Conservation (phyloP, 176 grass and related monocot genomes). For the Canna indica region DNA sequence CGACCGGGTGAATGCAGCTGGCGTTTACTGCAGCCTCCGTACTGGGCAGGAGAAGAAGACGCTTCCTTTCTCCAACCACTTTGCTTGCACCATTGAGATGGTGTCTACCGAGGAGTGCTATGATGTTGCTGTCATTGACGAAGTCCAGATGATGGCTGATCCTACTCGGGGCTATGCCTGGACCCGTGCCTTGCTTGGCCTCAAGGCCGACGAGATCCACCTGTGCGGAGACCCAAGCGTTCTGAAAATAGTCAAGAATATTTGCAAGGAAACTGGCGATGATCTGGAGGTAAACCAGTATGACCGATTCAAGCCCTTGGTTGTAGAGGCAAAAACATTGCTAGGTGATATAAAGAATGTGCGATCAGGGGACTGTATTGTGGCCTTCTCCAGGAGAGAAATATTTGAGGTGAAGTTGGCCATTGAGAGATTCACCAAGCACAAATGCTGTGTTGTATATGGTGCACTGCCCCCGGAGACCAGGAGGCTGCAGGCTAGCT, state of each 20-base stretch:
- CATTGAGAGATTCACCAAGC: conserved; percentile 86
- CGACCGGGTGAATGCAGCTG: conserved; percentile 68
- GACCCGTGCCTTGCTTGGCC: conserved; percentile 72
- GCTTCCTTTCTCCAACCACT: conserved; percentile 75
- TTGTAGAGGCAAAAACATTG: conserved; percentile 77
- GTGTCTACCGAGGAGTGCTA: conserved; percentile 62
- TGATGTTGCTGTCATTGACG: conserved; percentile 81
- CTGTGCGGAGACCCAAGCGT: conserved; percentile 89
- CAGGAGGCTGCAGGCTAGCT: conserved; percentile 60
- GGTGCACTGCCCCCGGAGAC: conserved; percentile 86
- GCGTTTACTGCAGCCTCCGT: conserved; percentile 82
- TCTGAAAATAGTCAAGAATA: conserved; percentile 54
- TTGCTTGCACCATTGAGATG: conserved; percentile 81
- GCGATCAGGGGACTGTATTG: conserved; percentile 65
- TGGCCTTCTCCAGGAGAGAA: conserved; percentile 80
- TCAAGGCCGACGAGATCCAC: conserved; percentile 96
- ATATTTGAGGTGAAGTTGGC: conserved; percentile 93
- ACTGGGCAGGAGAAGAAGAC: conserved; percentile 83
- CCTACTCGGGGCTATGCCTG: conserved; percentile 67
- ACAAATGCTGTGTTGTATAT: conserved; percentile 93
- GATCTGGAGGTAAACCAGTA: conserved; percentile 63
- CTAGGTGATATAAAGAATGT: conserved; percentile 64
- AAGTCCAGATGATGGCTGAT: conserved; percentile 93
- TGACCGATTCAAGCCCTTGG: conserved; percentile 84
- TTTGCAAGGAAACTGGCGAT: conserved; percentile 71